phyloP scores from a whole-genome alignment of 2,329 filamentous ascomycete genomes.

The Aspergillus sp. region DNA sequence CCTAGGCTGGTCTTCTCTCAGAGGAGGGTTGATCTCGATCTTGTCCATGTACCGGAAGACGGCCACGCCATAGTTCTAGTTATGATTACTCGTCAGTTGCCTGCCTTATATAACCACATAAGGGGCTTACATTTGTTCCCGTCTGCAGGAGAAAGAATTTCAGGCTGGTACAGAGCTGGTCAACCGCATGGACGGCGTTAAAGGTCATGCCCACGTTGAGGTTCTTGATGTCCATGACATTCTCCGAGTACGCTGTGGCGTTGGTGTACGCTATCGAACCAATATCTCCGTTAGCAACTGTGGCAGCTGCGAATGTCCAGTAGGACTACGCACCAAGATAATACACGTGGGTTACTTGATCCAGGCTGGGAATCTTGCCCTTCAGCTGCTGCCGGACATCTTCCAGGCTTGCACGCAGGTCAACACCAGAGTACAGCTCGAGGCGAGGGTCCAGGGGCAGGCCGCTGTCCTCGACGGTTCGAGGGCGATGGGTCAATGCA shows the following conservation, averaged over 20 bases:
- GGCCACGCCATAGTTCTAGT: conserved; percentile 28
- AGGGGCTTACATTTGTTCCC: conserved; percentile 36
- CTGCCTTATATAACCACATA: conserved; percentile 23
- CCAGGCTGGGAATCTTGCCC: conserved; percentile 35
- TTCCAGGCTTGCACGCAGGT: too few species aligned
- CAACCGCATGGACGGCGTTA: conserved; percentile 40
- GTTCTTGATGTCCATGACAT: conserved; percentile 33
- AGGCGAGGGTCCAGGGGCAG: too few species aligned
- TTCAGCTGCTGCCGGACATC: conserved; percentile 22
- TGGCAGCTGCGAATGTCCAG: too few species aligned
- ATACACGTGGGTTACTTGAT: conserved; percentile 45
- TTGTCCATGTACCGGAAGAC: conserved; percentile 26
- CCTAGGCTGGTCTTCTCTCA: conserved; percentile 40
- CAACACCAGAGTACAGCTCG: too few species aligned
- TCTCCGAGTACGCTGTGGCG: conserved; percentile 36
- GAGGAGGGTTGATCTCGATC: conserved; percentile 31
- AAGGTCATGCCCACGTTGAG: conserved; percentile 43
- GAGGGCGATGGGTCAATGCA: too few species aligned
- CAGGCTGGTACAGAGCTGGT: conserved; percentile 38
- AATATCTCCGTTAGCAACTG: neutral
- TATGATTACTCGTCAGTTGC: too few species aligned
- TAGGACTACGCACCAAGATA: conserved; percentile 35
- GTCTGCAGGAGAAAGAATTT: conserved; percentile 44
- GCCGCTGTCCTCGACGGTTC: too few species aligned
- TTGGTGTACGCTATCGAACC: conserved; percentile 18